Percentiles rank a stretch among this genome's conserved stretches.
Conservation (phyloP, 306 rosid genomes). For the Acacia acuminata region DNA sequence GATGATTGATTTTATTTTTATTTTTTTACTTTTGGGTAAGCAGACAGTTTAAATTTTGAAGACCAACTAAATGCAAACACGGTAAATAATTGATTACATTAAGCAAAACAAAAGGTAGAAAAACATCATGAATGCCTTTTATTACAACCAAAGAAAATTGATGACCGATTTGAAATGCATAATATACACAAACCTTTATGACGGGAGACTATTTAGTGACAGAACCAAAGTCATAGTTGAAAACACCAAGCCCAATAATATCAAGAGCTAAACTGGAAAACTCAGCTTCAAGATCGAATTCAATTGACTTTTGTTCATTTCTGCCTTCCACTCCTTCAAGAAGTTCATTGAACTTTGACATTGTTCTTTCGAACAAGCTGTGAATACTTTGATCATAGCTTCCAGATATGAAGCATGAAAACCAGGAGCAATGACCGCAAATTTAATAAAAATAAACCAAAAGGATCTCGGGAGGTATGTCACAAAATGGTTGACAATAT, state of each 20-base stretch:
- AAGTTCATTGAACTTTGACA: conserved; percentile 66
- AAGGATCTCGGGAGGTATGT: conserved; percentile 18
- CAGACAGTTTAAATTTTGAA: conserved; percentile 1
- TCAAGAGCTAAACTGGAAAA: conserved; percentile 97
- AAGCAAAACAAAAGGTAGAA: conserved; percentile 19
- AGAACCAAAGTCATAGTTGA: conserved; percentile 98
- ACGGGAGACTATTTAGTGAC: conserved; percentile 96
- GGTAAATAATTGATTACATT: conserved; percentile 6
- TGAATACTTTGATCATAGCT: conserved; percentile 82
- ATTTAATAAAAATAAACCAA: conserved; percentile 26
- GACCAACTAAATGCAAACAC: conserved; percentile 9
- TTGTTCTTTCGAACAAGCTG: conserved; percentile 78
- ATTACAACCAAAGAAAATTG: conserved; percentile 24
- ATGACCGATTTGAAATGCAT: conserved; percentile 15
- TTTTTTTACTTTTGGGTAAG: background rate
- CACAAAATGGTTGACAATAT: conserved; percentile 3
- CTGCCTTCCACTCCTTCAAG: conserved; percentile 47
- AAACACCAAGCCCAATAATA: conserved; percentile 93
- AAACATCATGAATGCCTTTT: background rate
- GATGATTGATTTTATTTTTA: background rate
- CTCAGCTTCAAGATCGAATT: conserved; percentile 95
- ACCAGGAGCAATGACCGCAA: conserved; percentile 90
- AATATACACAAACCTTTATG: conserved; percentile 67
- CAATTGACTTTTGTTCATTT: conserved; percentile 50
- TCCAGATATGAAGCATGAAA: conserved; percentile 86